Conservation (phyloP, 192 early-diverging fungal species). For the Mortierella claussenii region DNA sequence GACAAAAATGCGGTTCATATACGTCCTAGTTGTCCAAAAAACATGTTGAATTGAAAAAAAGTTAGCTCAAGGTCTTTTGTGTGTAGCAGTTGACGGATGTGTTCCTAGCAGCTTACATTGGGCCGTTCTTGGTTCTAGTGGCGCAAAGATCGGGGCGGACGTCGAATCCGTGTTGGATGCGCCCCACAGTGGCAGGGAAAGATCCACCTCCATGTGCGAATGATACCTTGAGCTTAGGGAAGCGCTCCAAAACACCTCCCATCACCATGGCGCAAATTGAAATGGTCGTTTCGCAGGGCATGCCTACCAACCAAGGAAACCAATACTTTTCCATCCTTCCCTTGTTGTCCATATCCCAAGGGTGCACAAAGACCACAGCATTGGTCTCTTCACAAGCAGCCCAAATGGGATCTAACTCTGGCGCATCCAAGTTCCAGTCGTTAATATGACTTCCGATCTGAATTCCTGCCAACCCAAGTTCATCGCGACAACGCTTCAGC, state of each 20-base stretch:
- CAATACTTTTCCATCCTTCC: constrained; percentile 75
- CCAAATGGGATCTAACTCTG: constrained; percentile 73
- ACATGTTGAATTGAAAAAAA: background rate
- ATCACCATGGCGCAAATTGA: constrained; percentile 72
- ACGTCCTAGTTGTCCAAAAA: constrained; percentile 44
- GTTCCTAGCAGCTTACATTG: constrained; percentile 43
- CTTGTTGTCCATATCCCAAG: constrained; percentile 74
- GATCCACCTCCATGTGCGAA: constrained; percentile 77
- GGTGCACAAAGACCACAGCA: constrained; percentile 71
- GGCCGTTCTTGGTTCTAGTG: constrained; percentile 61
- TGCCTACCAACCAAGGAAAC: constrained; percentile 68
- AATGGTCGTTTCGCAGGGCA: constrained; percentile 75
- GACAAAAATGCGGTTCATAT: constrained; percentile 67
- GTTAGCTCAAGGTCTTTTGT: background rate
- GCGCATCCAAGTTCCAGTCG: constrained; percentile 77
- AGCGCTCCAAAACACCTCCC: constrained; percentile 73
- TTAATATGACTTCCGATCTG: constrained; percentile 75
- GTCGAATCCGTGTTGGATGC: constrained; percentile 75
- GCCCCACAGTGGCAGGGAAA: constrained; percentile 71
- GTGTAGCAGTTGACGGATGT: background rate
- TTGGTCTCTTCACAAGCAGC: constrained; percentile 72
- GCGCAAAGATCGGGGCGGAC: constrained; percentile 74
- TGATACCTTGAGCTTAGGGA: constrained; percentile 68
- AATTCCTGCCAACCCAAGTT: constrained; percentile 68
- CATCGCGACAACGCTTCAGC: constrained; percentile 69